These are phyloP conservation scores for Gossypium bickii DNA, from an alignment of 345 rosid species.

Conservation along the genomic window DNA sequence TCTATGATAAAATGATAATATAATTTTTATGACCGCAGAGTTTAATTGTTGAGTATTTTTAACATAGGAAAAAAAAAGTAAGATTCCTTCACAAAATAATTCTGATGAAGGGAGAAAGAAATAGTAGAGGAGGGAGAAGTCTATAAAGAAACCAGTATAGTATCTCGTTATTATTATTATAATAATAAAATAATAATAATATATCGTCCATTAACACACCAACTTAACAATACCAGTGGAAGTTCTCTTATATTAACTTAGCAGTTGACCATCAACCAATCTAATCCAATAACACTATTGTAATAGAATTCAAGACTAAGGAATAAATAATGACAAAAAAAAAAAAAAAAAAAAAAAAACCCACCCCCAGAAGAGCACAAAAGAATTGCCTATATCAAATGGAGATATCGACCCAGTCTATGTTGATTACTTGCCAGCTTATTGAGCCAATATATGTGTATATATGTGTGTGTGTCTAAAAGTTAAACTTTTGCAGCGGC, in stretches of 20 bases:
- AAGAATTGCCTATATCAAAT: slow-evolving; percentile 4
- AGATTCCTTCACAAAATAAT: not conserved
- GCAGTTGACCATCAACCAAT: not conserved
- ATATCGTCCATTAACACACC: not conserved
- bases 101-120: not conserved
- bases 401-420: not conserved
- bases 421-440: not conserved
- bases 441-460: not conserved
- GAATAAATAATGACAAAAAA: not conserved
- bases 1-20: not conserved
- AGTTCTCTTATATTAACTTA: not conserved
- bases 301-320: not conserved
- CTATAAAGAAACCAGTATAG: not conserved
- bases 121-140: not conserved
- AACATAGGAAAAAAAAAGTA: not conserved
- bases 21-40: not conserved
- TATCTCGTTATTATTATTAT: not conserved
- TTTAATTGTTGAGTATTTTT: not conserved
- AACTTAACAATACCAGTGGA: not conserved
- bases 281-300: not conserved
- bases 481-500: slow-evolving; percentile 13
- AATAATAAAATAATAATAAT: not conserved
- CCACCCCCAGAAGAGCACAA: not conserved
- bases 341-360: not conserved
- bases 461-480: not conserved